Conservation (phyloP, 345 rosid species). For the Arabidopsis arenosa region DNA sequence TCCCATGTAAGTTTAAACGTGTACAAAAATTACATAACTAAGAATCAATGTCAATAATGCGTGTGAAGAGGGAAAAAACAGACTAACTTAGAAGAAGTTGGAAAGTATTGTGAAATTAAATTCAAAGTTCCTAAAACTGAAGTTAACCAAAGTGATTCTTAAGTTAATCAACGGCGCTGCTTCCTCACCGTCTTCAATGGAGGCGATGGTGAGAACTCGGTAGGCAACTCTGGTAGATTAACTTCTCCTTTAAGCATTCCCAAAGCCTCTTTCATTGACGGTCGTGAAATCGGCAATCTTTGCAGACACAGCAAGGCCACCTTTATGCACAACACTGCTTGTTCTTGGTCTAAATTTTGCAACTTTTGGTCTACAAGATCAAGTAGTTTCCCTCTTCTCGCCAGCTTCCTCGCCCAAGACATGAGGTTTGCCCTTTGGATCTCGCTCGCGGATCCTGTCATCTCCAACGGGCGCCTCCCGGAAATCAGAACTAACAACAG, state of each 20-base stretch:
- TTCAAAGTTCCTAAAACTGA: slow-evolving; percentile 16
- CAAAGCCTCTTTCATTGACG: slow-evolving; percentile 81
- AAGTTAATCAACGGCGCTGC: slow-evolving; percentile 43
- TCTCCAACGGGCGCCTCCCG: slow-evolving; percentile 91
- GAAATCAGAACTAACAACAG: slow-evolving; percentile 76
- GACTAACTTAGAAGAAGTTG: slow-evolving; percentile 4
- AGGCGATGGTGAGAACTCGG: slow-evolving; percentile 84
- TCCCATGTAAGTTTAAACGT: background rate
- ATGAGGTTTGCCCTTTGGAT: slow-evolving; percentile 88
- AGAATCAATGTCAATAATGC: background rate
- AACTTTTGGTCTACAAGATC: slow-evolving; percentile 83
- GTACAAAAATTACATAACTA: background rate
- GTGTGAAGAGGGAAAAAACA: slow-evolving; percentile 2
- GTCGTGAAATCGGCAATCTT: slow-evolving; percentile 73
- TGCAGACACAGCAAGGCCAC: slow-evolving; percentile 89
- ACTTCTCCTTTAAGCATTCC: slow-evolving; percentile 72
- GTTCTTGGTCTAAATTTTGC: slow-evolving; percentile 64
- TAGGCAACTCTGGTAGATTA: slow-evolving; percentile 71
- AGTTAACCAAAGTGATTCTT: slow-evolving; percentile 10
- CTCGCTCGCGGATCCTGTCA: slow-evolving; percentile 81
- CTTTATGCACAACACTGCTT: slow-evolving; percentile 76
- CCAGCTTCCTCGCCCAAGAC: slow-evolving; percentile 94
- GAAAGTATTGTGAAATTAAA: background rate
- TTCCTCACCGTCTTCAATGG: slow-evolving; percentile 56
- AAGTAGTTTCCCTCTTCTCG: slow-evolving; percentile 71